These are phyloP conservation scores for Diaporthe aspalathi DNA, from an alignment of 2,329 filamentous ascomycete genomes.

Conservation along the genomic window DNA sequence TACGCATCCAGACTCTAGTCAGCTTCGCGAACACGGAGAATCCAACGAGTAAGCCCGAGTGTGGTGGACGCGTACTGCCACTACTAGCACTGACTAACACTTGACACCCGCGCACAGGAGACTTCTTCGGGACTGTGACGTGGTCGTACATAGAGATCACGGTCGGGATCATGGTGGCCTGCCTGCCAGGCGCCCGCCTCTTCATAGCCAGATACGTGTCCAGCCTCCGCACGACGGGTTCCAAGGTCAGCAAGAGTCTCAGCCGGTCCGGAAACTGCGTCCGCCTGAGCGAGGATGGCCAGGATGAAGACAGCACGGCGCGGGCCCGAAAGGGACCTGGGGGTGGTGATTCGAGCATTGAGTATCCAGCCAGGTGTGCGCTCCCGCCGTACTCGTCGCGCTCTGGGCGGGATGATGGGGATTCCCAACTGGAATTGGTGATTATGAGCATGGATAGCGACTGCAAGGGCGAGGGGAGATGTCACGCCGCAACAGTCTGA, in stretches of 20 bases:
- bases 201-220: conserved; percentile 4
- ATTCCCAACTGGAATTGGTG: not conserved
- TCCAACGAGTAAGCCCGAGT: conserved; percentile 40
- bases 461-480: not conserved
- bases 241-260: conserved; percentile 7
- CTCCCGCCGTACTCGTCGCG: not conserved
- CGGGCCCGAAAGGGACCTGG: no score
- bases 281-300: not conserved
- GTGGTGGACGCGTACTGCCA: rapidly evolving
- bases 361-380: not conserved
- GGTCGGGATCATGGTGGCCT: conserved; percentile 23
- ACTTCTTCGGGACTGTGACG: not conserved
- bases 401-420: not conserved
- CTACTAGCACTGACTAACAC: not conserved
- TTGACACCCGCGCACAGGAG: not conserved
- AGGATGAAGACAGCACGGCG: not conserved
- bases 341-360: not conserved
- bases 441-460: not conserved
- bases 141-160: conserved; percentile 22
- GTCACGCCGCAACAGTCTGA: not conserved
- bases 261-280: conserved; percentile 7
- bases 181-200: conserved; percentile 11
- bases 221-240: not conserved
- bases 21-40: conserved; percentile 46
- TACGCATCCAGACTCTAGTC: conserved; percentile 47